Percentiles rank a stretch among this genome's conserved stretches.
Evolutionary conservation across 2,329 filamentous ascomycete species (phyloP).

Genomic region (Penicillium sclerotigenum): DNA sequence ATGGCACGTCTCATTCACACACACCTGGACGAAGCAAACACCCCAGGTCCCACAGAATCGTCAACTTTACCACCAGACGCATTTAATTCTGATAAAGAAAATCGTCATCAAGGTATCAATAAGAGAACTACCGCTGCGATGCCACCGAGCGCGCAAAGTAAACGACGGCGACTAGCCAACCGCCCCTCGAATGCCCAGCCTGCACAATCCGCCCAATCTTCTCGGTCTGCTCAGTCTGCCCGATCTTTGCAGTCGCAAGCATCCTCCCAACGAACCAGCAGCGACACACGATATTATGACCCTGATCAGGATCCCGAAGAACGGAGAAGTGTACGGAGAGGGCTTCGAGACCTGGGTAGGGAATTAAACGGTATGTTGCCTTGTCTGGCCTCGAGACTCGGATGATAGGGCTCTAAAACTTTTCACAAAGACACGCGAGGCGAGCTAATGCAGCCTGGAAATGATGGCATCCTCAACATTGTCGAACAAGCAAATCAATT

Average conservation of each 20-base stretch:
- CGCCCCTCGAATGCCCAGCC: constrained; percentile 28
- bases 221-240: neutral
- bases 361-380: constrained; percentile 54
- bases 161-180: constrained; percentile 46
- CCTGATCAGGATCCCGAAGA: constrained; percentile 76
- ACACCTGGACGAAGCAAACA: constrained; percentile 14
- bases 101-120: constrained; percentile 41
- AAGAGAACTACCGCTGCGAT: constrained; percentile 30
- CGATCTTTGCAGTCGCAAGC: constrained; percentile 16
- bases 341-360: constrained; percentile 64
- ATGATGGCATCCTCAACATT: constrained; percentile 62
- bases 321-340: constrained; percentile 67
- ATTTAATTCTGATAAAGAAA: constrained; percentile 52
- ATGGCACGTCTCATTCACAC: constrained; percentile 29
- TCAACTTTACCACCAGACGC: constrained; percentile 34
- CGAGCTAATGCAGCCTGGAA: constrained; percentile 66
- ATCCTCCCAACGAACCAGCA: constrained; percentile 26
- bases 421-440: constrained; percentile 60
- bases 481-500: constrained; percentile 64
- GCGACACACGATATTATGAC: constrained; percentile 62
- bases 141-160: constrained; percentile 30
- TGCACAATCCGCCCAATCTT: neutral
- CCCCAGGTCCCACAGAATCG: constrained; percentile 22
- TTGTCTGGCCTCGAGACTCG: neutral
- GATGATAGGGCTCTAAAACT: neutral